A percentile compares a stretch with the other conserved stretches of the same genome.
phyloP scores from a whole-genome alignment of 305 asterid genomes.

The Fraxinus latifolia region DNA sequence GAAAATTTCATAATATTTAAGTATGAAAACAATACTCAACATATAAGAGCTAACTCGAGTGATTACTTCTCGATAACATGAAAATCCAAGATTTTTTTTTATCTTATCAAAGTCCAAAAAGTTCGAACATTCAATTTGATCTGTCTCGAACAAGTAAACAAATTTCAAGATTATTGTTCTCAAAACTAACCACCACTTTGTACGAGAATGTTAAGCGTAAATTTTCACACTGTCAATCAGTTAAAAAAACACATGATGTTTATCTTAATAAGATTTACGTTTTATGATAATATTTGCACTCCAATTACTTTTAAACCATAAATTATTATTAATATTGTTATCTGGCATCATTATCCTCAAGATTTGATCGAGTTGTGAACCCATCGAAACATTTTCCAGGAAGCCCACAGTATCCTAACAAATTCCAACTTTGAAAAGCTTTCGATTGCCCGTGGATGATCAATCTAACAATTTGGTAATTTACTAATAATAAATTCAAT shows the following conservation, averaged over 20 bases:
- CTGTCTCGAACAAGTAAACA: background rate
- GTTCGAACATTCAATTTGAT: background rate
- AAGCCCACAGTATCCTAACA: background rate
- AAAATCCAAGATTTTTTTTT: background rate
- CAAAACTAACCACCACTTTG: background rate
- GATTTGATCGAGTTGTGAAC: background rate
- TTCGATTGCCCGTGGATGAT: background rate
- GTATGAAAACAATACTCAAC: background rate
- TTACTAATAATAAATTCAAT: background rate
- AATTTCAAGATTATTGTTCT: background rate
- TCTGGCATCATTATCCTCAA: background rate
- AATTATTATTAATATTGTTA: background rate
- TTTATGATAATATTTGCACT: background rate
- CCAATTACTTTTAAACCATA: background rate
- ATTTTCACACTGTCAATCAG: background rate
- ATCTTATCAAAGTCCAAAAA: background rate
- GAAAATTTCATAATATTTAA: too few relatives aligned
- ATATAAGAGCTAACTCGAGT: background rate
- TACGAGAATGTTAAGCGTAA: background rate
- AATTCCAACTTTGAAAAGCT: background rate
- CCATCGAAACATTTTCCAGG: background rate
- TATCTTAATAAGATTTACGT: background rate
- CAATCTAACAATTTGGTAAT: background rate
- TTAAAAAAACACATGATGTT: background rate
- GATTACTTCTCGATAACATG: background rate